Percentiles rank a stretch among this genome's conserved stretches.
phyloP scores from a whole-genome alignment of 2,329 filamentous ascomycete species.

The Capronia coronata region DNA sequence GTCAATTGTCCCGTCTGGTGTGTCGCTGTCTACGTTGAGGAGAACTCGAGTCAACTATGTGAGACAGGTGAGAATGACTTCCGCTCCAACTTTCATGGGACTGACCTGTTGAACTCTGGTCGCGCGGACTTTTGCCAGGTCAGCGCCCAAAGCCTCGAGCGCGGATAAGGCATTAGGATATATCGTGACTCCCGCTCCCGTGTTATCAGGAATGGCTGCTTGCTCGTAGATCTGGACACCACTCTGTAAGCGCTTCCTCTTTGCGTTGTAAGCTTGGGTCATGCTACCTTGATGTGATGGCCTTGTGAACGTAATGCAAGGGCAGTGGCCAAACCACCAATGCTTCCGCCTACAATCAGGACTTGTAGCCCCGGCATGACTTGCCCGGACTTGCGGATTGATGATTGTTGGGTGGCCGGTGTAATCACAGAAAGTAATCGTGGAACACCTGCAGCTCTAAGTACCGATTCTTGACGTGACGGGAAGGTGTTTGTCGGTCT shows the following conservation, averaged over 20 bases:
- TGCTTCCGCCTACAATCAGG: conserved; percentile 47
- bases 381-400: too few relatives aligned
- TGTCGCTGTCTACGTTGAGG: not conserved
- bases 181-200: conserved; percentile 46
- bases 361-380: conserved; percentile 33
- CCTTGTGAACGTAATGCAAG: conserved; percentile 40
- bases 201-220: conserved; percentile 41
- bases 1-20: not conserved
- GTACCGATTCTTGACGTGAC: too few relatives aligned
- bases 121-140: conserved; percentile 4
- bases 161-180: conserved; percentile 40
- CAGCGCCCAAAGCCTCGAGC: conserved; percentile 1
- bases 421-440: not conserved
- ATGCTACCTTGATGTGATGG: conserved; percentile 4
- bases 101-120: conserved; percentile 10
- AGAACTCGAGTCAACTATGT: not conserved
- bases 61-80: not conserved
- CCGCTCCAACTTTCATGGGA: too few relatives aligned
- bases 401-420: not conserved
- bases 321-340: conserved; percentile 46
- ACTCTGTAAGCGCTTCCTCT: too few relatives aligned
- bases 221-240: conserved; percentile 46
- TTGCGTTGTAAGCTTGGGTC: too few relatives aligned
- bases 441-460: too few relatives aligned
- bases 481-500: too few relatives aligned